Conservation (phyloP, 352 stramenopile genomes). For the Pythium coloratum region DNA sequence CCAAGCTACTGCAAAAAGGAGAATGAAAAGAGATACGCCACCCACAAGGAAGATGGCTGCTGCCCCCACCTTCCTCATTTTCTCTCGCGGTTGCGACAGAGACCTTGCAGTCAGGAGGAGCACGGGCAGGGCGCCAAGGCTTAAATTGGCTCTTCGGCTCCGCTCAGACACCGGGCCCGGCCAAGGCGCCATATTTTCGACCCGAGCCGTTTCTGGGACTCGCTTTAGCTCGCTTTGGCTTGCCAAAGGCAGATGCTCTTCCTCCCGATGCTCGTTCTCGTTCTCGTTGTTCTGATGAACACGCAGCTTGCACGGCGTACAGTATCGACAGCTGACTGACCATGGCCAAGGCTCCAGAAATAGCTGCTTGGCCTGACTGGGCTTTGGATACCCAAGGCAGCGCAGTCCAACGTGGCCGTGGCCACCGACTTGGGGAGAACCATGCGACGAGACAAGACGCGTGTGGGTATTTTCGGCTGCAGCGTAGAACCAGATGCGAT, state of each 20-base stretch:
- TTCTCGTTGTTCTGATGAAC: neutral
- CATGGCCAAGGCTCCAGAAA: neutral
- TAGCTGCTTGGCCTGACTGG: neutral
- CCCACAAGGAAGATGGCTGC: neutral
- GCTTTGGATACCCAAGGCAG: too few relatives aligned
- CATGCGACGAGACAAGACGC: constrained; percentile 13
- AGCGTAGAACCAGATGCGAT: neutral
- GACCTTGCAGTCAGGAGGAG: neutral
- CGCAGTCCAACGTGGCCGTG: constrained; percentile 11
- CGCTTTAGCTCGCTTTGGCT: neutral
- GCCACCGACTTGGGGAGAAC: neutral
- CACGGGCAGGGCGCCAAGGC: too few relatives aligned
- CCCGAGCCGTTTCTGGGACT: neutral
- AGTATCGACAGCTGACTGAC: neutral
- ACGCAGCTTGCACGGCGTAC: neutral
- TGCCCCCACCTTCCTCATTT: neutral
- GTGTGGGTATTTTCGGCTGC: neutral
- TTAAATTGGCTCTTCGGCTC: neutral
- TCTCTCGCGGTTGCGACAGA: neutral
- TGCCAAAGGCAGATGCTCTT: neutral
- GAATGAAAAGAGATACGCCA: neutral
- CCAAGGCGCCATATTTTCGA: neutral
- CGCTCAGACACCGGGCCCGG: neutral
- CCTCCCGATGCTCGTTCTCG: neutral
- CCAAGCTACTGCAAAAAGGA: constrained; percentile 10